phyloP scores from a whole-genome alignment of 768 basidiomycete species.

The Boletus huronensis region DNA sequence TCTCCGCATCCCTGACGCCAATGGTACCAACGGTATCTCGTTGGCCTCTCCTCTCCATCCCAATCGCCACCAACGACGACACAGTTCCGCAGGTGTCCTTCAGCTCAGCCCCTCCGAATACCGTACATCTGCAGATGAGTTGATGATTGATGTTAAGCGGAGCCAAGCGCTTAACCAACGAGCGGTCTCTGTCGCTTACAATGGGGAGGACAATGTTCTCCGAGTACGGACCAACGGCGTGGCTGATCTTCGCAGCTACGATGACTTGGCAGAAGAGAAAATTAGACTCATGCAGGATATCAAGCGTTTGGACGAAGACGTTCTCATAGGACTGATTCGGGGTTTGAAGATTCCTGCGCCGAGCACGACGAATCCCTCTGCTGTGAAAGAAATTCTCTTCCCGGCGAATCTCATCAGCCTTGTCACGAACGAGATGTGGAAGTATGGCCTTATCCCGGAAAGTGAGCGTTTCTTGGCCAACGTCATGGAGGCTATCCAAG shows the following conservation, averaged over 20 bases:
- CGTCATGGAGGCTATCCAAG: constrained; percentile 97
- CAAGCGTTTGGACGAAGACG: constrained; percentile 89
- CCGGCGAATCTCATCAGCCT: constrained; percentile 97
- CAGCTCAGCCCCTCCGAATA: constrained; percentile 54
- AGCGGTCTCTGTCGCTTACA: constrained; percentile 85
- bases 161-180: constrained; percentile 71
- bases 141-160: constrained; percentile 70
- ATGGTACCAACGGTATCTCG: constrained; percentile 41
- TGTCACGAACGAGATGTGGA: constrained; percentile 99
- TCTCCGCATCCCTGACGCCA: constrained; percentile 53
- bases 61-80: constrained; percentile 73
- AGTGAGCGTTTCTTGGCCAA: constrained; percentile 98
- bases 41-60: constrained; percentile 34
- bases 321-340: constrained; percentile 84
- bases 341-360: constrained; percentile 92
- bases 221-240: constrained; percentile 64
- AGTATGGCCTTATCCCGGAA: constrained; percentile 93
- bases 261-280: constrained; percentile 94
- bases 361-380: constrained; percentile 85
- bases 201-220: constrained; percentile 72
- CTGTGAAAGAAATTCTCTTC: constrained; percentile 96
- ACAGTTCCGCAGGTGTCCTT: constrained; percentile 83
- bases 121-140: constrained; percentile 74
- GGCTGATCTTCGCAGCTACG: constrained; percentile 68
- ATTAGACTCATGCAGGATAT: constrained; percentile 89